A percentile compares a stretch with the other conserved stretches of the same genome.
Conservation (phyloP, 148 eudicot species). For the Beta vulgaris region DNA sequence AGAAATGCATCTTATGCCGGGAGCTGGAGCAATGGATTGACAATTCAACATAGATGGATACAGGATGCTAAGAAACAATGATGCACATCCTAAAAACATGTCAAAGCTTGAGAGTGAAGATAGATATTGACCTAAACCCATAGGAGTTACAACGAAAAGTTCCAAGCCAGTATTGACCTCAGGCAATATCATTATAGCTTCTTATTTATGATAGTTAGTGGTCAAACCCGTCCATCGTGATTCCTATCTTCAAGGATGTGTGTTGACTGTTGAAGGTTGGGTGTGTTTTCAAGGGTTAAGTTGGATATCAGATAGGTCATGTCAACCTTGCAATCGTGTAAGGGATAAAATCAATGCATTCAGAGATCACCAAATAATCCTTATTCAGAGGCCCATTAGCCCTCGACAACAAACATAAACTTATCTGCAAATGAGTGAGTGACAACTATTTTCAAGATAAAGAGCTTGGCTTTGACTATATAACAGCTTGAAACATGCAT, state of each 20-base stretch:
- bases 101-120: neutral
- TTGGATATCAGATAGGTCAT: neutral
- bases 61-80: neutral
- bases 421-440: neutral
- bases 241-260: neutral
- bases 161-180: neutral
- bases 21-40: neutral
- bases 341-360: neutral
- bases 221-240: neutral
- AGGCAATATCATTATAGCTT: neutral
- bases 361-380: neutral
- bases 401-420: neutral
- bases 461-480: neutral
- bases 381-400: neutral
- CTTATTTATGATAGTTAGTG: neutral
- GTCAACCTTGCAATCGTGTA: neutral
- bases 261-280: too few species aligned
- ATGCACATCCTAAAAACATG: neutral
- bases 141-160: neutral
- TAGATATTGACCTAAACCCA: neutral
- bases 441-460: neutral
- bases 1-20: neutral
- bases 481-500: neutral
- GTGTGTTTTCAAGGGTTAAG: neutral
- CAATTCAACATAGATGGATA: neutral